Percentiles rank a stretch among this genome's conserved stretches.
Conservation (phyloP, 2,329 filamentous ascomycete species). For the Calycina herbarum region DNA sequence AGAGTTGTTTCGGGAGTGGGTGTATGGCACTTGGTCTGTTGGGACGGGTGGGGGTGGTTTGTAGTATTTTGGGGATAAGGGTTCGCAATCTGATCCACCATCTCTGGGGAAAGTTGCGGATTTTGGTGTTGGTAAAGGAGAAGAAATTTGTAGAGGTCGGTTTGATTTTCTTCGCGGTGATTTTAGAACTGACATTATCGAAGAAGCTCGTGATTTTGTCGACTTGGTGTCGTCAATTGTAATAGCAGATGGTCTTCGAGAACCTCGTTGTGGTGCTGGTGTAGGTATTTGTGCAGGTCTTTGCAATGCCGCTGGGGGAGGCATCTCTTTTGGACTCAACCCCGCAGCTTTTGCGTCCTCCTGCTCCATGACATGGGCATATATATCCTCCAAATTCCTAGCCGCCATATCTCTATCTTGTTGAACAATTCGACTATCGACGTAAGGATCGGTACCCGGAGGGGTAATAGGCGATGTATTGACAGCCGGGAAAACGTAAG, state of each 20-base stretch:
- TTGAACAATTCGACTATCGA: conserved; percentile 76
- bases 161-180: conserved; percentile 51
- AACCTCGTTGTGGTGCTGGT: conserved; percentile 38
- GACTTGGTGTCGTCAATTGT: conserved; percentile 44
- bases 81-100: conserved; percentile 53
- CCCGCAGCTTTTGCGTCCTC: conserved; percentile 67
- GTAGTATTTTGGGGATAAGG: conserved; percentile 59
- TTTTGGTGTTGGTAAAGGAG: conserved; percentile 64
- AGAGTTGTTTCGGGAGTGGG: conserved; percentile 25
- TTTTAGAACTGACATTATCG: conserved; percentile 57
- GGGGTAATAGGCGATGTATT: conserved; percentile 27
- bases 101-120: conserved; percentile 58
- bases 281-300: conserved; percentile 32
- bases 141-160: conserved; percentile 58
- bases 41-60: conserved; percentile 57
- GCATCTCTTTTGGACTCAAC: conserved; percentile 47
- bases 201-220: conserved; percentile 57
- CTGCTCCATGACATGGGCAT: conserved; percentile 88
- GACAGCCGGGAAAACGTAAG: conserved; percentile 50
- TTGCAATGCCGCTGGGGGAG: conserved; percentile 31
- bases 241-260: conserved; percentile 42
- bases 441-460: conserved; percentile 56
- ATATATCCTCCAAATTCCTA: conserved; percentile 84
- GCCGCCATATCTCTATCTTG: conserved; percentile 74
- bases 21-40: conserved; percentile 44